Percentiles rank a stretch among this genome's conserved stretches.
These are phyloP conservation scores for Puccinellia tenuiflora DNA, from an alignment of 176 grass and related monocot species.

Conservation along the genomic window DNA sequence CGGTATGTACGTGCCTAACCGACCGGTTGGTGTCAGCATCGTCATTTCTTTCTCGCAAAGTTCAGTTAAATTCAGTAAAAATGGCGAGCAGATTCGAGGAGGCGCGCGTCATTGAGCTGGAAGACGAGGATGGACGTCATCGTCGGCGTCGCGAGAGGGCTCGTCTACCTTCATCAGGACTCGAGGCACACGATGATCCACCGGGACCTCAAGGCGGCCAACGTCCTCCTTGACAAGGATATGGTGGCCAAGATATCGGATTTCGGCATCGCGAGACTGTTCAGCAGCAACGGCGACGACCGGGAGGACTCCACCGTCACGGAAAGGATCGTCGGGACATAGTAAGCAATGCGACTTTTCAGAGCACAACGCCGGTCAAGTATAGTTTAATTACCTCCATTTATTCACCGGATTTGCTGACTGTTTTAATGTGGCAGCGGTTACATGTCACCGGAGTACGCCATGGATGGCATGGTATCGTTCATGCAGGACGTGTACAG, in stretches of 20 bases:
- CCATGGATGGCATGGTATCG: constrained; percentile 34
- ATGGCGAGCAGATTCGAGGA: constrained; percentile 22
- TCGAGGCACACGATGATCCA: constrained; percentile 61
- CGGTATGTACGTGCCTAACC: not conserved
- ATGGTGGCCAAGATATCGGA: constrained; percentile 79
- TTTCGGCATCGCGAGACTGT: constrained; percentile 47
- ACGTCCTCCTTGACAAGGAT: constrained; percentile 49
- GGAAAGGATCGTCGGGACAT: constrained; percentile 34
- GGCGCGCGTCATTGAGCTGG: constrained; percentile 27
- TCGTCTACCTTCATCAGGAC: constrained; percentile 65
- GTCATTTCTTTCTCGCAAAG: not conserved
- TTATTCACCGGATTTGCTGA: not conserved
- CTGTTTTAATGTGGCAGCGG: constrained; percentile 2
- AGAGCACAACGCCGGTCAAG: not conserved
- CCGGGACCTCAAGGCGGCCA: constrained; percentile 56
- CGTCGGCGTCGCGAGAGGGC: constrained; percentile 43
- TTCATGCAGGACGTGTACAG: constrained; percentile 76
- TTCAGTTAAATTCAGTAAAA: not conserved
- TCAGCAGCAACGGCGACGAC: constrained; percentile 12
- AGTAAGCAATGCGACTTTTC: constrained; percentile 15
- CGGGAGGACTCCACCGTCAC: constrained; percentile 30
- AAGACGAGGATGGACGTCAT: constrained; percentile 52
- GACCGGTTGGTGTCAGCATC: no score
- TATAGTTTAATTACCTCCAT: not conserved
- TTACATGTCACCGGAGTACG: constrained; percentile 55